Percentiles rank a stretch among this genome's conserved stretches.
phyloP scores from a whole-genome alignment of 2,329 filamentous ascomycete genomes.

The Monosporascus sp. region DNA sequence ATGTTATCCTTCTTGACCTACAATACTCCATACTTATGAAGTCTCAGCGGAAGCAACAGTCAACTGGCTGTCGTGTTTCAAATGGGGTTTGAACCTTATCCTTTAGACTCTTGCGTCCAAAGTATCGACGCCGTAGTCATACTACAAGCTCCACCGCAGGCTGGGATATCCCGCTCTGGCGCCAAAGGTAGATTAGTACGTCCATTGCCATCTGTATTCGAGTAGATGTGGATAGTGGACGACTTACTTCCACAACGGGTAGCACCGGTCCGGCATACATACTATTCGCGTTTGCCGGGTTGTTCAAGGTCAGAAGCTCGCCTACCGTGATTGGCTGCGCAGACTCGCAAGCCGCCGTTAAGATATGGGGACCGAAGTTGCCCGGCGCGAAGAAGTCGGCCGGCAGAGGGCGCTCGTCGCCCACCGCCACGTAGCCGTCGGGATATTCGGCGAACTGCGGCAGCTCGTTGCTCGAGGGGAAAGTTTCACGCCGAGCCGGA shows the following conservation, averaged over 20 bases:
- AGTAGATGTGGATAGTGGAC: not conserved
- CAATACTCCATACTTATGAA: too few relatives aligned
- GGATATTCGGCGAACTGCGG: slow-evolving; percentile 28
- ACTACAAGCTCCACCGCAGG: slow-evolving; percentile 57
- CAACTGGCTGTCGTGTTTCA: too few relatives aligned
- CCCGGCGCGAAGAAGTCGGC: slow-evolving; percentile 46
- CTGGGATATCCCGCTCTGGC: slow-evolving; percentile 44
- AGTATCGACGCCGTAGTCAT: slow-evolving; percentile 37
- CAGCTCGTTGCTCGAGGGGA: slow-evolving; percentile 35
- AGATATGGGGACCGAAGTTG: slow-evolving; percentile 48
- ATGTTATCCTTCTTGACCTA: too few relatives aligned
- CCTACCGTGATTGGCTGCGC: slow-evolving; percentile 53
- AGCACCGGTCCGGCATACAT: slow-evolving; percentile 48
- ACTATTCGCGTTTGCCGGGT: slow-evolving; percentile 23
- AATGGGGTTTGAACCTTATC: too few relatives aligned
- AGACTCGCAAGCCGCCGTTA: slow-evolving; percentile 37
- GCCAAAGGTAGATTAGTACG: not conserved
- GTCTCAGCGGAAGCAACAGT: too few relatives aligned
- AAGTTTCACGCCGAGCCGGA: slow-evolving; percentile 41
- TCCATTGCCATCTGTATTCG: too few relatives aligned
- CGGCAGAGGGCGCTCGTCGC: slow-evolving; percentile 41
- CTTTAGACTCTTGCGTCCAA: too few relatives aligned
- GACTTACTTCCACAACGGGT: slow-evolving; percentile 50
- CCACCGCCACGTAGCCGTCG: slow-evolving; percentile 47
- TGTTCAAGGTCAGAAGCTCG: slow-evolving; percentile 52